Evolutionary conservation across 148 eudicot species (phyloP).

Genomic region (Dysphania ambrosioides): DNA sequence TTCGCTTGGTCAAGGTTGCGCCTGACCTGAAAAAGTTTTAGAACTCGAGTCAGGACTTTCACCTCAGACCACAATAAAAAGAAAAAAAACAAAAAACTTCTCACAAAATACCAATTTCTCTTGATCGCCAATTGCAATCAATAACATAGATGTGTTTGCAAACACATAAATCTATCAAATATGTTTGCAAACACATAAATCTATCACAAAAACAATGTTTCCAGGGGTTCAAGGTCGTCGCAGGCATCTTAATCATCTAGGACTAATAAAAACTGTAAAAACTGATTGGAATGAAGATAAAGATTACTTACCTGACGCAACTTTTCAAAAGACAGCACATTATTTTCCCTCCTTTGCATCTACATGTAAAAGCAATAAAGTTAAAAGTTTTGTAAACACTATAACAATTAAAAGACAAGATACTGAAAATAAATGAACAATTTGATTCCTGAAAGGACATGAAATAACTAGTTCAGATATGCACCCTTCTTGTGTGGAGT

Average conservation of each 20-base stretch:
- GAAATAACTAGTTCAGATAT: too few species aligned
- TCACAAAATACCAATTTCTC: background rate
- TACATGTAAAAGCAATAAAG: conserved; percentile 25
- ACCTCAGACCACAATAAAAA: background rate
- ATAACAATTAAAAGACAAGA: background rate
- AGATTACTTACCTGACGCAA: conserved; percentile 65
- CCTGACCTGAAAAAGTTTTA: conserved; percentile 56
- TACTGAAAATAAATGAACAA: background rate
- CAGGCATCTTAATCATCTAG: background rate
- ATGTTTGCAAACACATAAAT: too few species aligned
- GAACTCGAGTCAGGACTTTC: background rate
- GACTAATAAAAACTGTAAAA: background rate
- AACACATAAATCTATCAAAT: too few species aligned
- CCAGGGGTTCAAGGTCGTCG: background rate
- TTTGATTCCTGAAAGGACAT: too few species aligned
- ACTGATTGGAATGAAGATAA: background rate
- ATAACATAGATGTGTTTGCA: background rate
- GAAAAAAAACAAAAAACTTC: background rate
- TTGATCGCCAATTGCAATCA: background rate
- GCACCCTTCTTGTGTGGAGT: conserved; percentile 93
- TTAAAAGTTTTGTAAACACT: background rate
- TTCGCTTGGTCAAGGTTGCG: conserved; percentile 98
- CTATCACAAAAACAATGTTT: background rate
- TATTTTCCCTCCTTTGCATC: conserved; percentile 99
- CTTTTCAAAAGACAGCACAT: conserved; percentile 97